Evolutionary conservation across 2,329 filamentous ascomycete species (phyloP).

Genomic region (Trichothecium sympodiale): DNA sequence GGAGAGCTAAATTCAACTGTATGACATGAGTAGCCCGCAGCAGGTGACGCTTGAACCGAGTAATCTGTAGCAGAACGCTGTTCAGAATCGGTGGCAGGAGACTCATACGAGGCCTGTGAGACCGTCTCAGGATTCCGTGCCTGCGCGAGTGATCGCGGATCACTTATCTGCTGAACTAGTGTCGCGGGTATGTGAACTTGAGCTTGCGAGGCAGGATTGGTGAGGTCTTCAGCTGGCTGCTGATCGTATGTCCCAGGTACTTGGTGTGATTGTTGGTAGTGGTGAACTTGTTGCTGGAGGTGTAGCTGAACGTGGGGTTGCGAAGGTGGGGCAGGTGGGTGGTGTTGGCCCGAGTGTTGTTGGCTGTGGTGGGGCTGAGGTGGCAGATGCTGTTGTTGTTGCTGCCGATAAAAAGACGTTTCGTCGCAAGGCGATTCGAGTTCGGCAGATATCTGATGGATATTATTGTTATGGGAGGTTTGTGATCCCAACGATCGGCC

Average conservation of each 20-base stretch:
- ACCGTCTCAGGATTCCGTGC: slow-evolving; percentile 45
- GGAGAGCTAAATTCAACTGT: too few relatives aligned
- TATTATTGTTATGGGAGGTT: slow-evolving; percentile 21
- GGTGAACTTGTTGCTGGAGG: slow-evolving; percentile 17
- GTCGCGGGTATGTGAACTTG: slow-evolving; percentile 10
- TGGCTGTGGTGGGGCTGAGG: slow-evolving; percentile 14
- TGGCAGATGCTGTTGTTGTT: slow-evolving; percentile 18
- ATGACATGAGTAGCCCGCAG: slow-evolving; percentile 22
- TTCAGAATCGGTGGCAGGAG: slow-evolving; percentile 40
- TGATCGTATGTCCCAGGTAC: slow-evolving; percentile 4
- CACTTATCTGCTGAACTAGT: slow-evolving; percentile 19
- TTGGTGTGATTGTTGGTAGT: slow-evolving; percentile 7
- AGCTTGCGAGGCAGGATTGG: slow-evolving; percentile 25
- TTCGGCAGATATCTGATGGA: slow-evolving; percentile 37
- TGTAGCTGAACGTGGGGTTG: slow-evolving; percentile 14
- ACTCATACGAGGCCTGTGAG: slow-evolving; percentile 53
- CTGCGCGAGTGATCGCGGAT: slow-evolving; percentile 9
- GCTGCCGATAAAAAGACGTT: slow-evolving; percentile 23
- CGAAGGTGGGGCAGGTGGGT: slow-evolving; percentile 4
- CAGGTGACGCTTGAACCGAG: slow-evolving; percentile 31
- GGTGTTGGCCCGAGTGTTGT: slow-evolving; percentile 2
- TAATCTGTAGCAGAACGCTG: slow-evolving; percentile 27
- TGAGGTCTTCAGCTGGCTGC: slow-evolving; percentile 8
- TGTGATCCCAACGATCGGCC: slow-evolving; percentile 15
- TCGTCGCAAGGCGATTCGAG: slow-evolving; percentile 37